phyloP scores from a whole-genome alignment of 345 rosid species.

The Eucalyptus melliodora region DNA sequence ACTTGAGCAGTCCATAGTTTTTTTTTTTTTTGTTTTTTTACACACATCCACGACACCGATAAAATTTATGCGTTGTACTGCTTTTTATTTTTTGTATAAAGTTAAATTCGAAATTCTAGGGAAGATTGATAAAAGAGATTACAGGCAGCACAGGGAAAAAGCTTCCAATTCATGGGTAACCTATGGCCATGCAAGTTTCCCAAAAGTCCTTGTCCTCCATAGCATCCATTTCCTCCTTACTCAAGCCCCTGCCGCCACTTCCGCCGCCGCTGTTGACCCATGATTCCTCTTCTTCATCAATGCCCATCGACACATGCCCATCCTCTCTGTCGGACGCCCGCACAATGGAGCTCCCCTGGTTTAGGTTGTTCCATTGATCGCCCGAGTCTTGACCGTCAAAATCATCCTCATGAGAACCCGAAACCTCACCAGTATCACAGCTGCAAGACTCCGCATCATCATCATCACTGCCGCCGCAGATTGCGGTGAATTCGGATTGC shows the following conservation, averaged over 20 bases:
- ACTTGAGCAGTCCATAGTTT: background rate
- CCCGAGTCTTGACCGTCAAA: background rate
- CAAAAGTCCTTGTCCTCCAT: constrained; percentile 55
- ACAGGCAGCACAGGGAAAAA: background rate
- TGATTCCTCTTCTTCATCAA: constrained; percentile 8
- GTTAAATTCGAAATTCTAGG: background rate
- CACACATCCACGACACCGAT: background rate
- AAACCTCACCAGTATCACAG: constrained; percentile 3
- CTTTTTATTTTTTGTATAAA: rapidly evolving
- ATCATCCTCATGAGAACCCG: background rate
- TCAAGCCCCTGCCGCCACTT: background rate
- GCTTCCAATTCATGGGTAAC: constrained; percentile 17
- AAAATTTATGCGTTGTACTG: background rate
- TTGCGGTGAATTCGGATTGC: background rate
- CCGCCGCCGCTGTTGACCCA: background rate
- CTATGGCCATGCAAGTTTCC: constrained; percentile 54
- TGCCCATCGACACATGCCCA: background rate
- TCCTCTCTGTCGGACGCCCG: background rate
- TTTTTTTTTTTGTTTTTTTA: too few relatives aligned
- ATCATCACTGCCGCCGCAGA: background rate
- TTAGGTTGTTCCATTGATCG: background rate
- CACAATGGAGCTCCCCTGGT: background rate
- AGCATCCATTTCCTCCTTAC: constrained; percentile 21
- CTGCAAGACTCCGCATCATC: constrained; percentile 53
- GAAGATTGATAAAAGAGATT: background rate